Conservation (phyloP, 768 basidiomycete genomes). For the Russula lepida region DNA sequence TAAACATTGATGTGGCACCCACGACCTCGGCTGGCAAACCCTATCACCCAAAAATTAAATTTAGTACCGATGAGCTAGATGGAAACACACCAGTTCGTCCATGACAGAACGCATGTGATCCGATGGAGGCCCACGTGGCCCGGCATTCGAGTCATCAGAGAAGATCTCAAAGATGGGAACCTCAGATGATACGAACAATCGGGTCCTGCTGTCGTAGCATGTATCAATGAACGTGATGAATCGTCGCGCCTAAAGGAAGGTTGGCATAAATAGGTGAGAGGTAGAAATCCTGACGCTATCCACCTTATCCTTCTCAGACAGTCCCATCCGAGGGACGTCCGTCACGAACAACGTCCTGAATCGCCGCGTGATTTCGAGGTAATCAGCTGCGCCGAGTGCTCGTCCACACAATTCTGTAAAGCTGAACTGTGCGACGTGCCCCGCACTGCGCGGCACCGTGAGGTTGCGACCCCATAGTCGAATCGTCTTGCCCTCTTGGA, state of each 20-base stretch:
- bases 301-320: slow-evolving; percentile 82
- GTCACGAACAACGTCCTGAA: slow-evolving; percentile 85
- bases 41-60: slow-evolving; percentile 31
- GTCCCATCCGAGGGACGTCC: slow-evolving; percentile 81
- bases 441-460: slow-evolving; percentile 69
- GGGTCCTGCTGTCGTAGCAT: slow-evolving; percentile 92
- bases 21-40: slow-evolving; percentile 71
- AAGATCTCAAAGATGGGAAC: slow-evolving; percentile 89
- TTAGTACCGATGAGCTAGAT: not conserved
- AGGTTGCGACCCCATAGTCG: slow-evolving; percentile 89
- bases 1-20: slow-evolving; percentile 83
- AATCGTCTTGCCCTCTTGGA: slow-evolving; percentile 54
- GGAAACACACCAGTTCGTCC: slow-evolving; percentile 73
- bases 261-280: not conserved
- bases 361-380: slow-evolving; percentile 82
- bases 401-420: slow-evolving; percentile 84
- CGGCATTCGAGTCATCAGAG: slow-evolving; percentile 48
- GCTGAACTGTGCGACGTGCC: slow-evolving; percentile 72
- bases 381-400: slow-evolving; percentile 91
- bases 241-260: slow-evolving; percentile 58
- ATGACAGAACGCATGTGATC: slow-evolving; percentile 90
- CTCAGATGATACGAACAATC: slow-evolving; percentile 86
- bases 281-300: not conserved
- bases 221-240: slow-evolving; percentile 99
- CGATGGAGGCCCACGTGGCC: slow-evolving; percentile 39